A percentile compares a stretch with the other conserved stretches of the same genome.
phyloP scores from a whole-genome alignment of 2,329 filamentous ascomycete genomes.

The Hypoxylon sp. region DNA sequence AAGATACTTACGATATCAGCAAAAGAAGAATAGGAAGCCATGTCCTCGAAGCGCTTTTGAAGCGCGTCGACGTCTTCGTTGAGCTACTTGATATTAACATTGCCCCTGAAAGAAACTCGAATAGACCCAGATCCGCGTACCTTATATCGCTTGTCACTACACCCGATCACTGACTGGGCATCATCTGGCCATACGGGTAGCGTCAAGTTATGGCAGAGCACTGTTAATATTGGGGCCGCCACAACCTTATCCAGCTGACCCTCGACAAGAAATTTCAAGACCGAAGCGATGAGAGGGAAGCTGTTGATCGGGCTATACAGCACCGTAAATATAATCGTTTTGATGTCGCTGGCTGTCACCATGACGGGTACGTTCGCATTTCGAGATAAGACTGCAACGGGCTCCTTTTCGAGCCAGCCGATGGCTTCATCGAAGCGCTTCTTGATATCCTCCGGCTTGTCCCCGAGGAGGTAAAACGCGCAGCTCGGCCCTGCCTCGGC shows the following conservation, averaged over 20 bases:
- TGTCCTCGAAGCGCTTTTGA: conserved; percentile 40
- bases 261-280: conserved; percentile 45
- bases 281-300: conserved; percentile 47
- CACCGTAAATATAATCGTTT: conserved; percentile 46
- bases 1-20: conserved; percentile 50
- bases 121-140: conserved; percentile 12
- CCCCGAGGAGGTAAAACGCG: conserved; percentile 48
- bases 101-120: not conserved
- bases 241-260: conserved; percentile 30
- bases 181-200: conserved; percentile 42
- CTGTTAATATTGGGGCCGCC: conserved; percentile 4
- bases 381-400: conserved; percentile 45
- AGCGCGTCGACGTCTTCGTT: conserved; percentile 45
- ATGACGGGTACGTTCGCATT: conserved; percentile 46
- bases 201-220: conserved; percentile 37
- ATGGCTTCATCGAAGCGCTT: conserved; percentile 46
- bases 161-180: conserved; percentile 44
- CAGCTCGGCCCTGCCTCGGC: conserved; percentile 53
- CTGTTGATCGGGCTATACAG: conserved; percentile 46
- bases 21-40: conserved; percentile 46
- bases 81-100: conserved; percentile 31
- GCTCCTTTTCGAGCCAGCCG: conserved; percentile 45
- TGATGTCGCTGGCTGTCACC: conserved; percentile 50
- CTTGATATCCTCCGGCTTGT: conserved; percentile 44
- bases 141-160: conserved; percentile 47